Percentiles rank a stretch among this genome's conserved stretches.
Conservation (phyloP, 768 basidiomycete genomes). For the Clitopilus passeckerianus region DNA sequence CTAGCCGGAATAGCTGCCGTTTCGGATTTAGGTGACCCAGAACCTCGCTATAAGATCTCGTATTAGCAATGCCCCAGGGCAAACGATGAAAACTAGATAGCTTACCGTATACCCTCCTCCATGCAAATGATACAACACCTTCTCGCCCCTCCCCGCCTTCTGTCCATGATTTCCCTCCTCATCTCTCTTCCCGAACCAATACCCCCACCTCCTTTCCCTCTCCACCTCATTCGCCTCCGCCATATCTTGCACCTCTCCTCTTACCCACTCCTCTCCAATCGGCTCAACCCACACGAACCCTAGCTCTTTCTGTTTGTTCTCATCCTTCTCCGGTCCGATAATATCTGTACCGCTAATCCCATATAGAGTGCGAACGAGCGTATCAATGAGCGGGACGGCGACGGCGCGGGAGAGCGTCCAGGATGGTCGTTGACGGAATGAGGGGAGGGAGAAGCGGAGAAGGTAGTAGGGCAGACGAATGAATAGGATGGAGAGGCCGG, state of each 20-base stretch:
- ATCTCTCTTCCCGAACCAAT: neutral
- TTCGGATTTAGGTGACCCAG: neutral
- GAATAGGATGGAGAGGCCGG: neutral
- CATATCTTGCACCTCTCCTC: neutral
- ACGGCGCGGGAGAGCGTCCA: neutral
- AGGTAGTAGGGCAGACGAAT: slow-evolving; percentile 1
- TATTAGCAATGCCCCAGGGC: too few relatives aligned
- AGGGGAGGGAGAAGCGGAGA: neutral
- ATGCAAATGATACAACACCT: neutral
- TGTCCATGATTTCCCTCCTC: neutral
- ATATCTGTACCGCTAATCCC: neutral
- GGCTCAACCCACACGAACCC: neutral
- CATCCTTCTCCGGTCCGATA: neutral
- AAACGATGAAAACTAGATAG: neutral
- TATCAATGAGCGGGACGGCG: neutral
- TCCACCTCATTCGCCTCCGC: neutral
- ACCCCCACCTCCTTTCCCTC: neutral
- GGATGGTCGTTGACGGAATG: neutral
- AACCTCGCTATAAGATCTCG: neutral
- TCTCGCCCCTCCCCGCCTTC: neutral
- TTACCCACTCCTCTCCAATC: neutral
- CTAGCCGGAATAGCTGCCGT: neutral
- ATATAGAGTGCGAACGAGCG: neutral
- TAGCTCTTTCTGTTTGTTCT: neutral
- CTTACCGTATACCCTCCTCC: neutral